Evolutionary conservation across 331 rosid species (phyloP).

Genomic region (Cydonia oblonga): DNA sequence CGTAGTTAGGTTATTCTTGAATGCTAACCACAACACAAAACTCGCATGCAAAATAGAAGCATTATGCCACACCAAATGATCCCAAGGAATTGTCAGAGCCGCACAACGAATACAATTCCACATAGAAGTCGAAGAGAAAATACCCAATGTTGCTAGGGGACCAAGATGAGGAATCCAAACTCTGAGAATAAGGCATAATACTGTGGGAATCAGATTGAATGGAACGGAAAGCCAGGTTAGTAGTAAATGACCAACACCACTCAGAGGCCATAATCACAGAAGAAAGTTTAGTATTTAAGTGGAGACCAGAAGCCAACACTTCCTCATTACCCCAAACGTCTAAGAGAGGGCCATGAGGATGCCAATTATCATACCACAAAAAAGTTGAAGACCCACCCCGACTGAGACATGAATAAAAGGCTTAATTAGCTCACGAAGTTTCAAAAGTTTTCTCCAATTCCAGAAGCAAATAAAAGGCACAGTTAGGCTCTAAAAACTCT

Average conservation of each 20-base stretch:
- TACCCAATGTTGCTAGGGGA: too few species aligned
- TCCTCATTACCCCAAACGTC: too few species aligned
- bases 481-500: too few species aligned
- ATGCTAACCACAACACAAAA: not conserved
- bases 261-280: not conserved
- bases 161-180: too few species aligned
- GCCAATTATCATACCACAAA: not conserved
- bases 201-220: not conserved
- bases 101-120: too few species aligned
- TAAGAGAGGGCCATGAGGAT: not conserved
- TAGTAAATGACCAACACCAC: not conserved
- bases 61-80: not conserved
- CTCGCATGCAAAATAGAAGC: not conserved
- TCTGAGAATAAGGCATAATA: too few species aligned
- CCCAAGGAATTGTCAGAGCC: not conserved
- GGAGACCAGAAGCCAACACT: not conserved
- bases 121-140: too few species aligned
- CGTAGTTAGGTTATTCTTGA: too few species aligned
- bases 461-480: too few species aligned
- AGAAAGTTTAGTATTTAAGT: too few species aligned
- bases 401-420: not conserved
- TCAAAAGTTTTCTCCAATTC: not conserved
- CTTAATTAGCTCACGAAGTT: not conserved
- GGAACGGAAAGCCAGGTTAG: not conserved
- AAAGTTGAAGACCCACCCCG: not conserved